Base-by-base conservation (phyloP, 2,329 filamentous ascomycete genomes). In the Orbilia quercus region DNA sequence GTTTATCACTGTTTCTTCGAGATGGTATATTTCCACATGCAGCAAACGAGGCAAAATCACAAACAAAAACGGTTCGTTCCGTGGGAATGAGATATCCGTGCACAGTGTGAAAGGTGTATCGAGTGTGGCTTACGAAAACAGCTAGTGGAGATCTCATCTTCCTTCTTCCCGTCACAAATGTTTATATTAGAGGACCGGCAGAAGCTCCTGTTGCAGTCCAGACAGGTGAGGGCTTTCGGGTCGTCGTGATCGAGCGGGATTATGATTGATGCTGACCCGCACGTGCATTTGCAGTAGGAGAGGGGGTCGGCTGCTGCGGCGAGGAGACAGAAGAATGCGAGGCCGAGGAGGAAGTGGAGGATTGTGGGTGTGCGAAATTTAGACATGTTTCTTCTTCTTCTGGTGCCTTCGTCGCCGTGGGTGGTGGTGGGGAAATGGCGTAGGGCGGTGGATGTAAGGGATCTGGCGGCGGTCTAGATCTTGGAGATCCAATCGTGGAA, bases 271-370 rank as follows among this genome's bases (percentile, higher is more conserved):
- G 90, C 89, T 55, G 84, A 84, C 80, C 87, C 87, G 80, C 88
- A 90, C 65, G 87, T 89, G 79, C 88, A 90, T 85, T 90, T 90
- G 84, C 88, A 90, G 81, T 89, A 90, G 69, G 77, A 75, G 44
- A 74, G 70, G 5, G 71, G 65, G 31, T 74, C 65, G 2, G 73
- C 71, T 36, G 64, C 62, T 47, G 72, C 66, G 53, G 63, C 42
- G n/a, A 72, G 62, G 22, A 75, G 38, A 14, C 40, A 53, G 25
- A 62, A 42, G 14, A 51, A 18, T 18, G 25, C 18, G 28, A 72
- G 31, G 50, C 69, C 48, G 25, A 76, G 54, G 48, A 75, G 28
- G 59, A 76, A 59, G 45, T 72, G 67, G 18, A 72, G 59, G 51
- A 64, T 23, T 12, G 20, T 63, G 34, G 57, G 58, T 57, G 50